Conservation (phyloP, 495 filamentous ascomycete species). For the Daldinia vernicosa region DNA sequence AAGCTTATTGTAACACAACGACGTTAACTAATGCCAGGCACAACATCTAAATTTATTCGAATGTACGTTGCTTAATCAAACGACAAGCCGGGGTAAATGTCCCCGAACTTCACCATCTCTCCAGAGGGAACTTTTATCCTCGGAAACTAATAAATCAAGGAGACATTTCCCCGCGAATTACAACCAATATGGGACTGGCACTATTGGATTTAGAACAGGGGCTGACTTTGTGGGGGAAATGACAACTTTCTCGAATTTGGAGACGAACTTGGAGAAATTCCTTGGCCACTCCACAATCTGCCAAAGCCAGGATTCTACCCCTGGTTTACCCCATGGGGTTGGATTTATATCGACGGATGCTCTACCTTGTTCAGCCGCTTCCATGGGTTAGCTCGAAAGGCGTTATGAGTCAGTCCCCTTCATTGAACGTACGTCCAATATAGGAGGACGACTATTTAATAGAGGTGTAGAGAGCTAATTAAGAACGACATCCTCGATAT, state of each 20-base stretch:
- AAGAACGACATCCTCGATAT: too few species aligned
- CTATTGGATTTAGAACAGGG: conserved; percentile 5
- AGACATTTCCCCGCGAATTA: conserved; percentile 7
- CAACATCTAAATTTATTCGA: neutral
- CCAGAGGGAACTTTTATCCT: neutral
- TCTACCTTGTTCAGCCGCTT: neutral
- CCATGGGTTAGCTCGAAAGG: neutral
- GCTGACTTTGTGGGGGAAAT: conserved; percentile 1
- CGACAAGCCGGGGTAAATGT: conserved; percentile 19
- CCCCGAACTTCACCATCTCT: conserved; percentile 11
- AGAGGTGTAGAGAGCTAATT: too few species aligned
- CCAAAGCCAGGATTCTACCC: neutral
- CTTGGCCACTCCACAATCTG: neutral
- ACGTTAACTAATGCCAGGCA: neutral
- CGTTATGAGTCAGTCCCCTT: neutral
- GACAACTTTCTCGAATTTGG: neutral
- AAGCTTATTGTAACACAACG: neutral
- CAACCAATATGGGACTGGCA: neutral
- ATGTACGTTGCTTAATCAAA: neutral
- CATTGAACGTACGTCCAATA: neutral
- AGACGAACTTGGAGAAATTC: conserved; percentile 9
- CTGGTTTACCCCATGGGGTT: conserved; percentile 7
- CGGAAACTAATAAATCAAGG: neutral
- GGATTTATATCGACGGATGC: neutral
- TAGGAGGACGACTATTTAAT: too few species aligned